Base-by-base conservation (phyloP, 2,329 filamentous ascomycete genomes). In the Geoglossum cookeanum region DNA sequence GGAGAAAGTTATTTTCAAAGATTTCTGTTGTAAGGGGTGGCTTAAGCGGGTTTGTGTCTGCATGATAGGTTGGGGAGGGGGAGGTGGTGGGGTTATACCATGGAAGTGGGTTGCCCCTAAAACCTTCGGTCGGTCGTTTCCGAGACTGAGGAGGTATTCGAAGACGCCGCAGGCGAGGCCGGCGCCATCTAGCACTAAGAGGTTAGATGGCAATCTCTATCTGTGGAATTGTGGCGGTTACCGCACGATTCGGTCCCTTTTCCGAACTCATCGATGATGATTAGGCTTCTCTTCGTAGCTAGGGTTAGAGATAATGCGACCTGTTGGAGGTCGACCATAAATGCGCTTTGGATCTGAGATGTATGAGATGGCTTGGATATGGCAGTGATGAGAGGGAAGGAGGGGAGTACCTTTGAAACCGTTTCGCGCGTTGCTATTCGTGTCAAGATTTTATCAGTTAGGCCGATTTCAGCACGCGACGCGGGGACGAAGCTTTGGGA, bases 211-310 rank as follows among this genome's bases (percentile, higher is more conserved):
- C 7, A 29, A n/a, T 2, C 30, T 39, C 11, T 17, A 6, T 37
- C 33, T 37, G 33, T 37, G 5, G 42, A n/a, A 22, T 22, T 45
- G 9, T 5, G 42, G 39, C 15, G 39, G 39, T 45, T 59, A 74
- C 74, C 74, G 59, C 73, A 74, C 11, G 77, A 75, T 59, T 81
- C 78, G 0, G 81, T 84, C 1, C 81, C 82, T 67, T 84, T 85
- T 1, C 82, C 81, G 64, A 98, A 97, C 65, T 98, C 92, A 64
- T 98, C 92, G 49, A 97, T 80, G n/a, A 98, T 74, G 1, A 98
- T 68, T 4, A 98, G 73, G 64, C 87, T 96, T 53, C 80, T 78
- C 11, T 78, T 73, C 0, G 89, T 95, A 3, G 84, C 81, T 56
- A 87, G 78, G 58, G 78, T 85, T 55, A 92, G 74, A 0, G 86